Evolutionary conservation across 129 eudicot genomes (phyloP).

Genomic region (Cynara cardunculus): DNA sequence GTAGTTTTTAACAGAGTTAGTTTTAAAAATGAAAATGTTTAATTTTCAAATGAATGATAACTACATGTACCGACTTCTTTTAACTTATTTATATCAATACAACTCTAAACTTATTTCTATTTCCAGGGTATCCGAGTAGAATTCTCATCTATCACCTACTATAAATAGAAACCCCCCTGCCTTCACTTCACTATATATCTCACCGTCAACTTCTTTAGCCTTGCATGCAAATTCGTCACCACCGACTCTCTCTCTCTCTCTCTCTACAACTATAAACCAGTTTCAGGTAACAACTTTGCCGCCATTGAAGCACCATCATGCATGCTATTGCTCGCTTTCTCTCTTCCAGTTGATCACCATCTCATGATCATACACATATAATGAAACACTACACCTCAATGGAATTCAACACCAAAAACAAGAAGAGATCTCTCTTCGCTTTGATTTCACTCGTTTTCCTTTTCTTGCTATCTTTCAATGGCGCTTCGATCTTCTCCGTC

Average conservation of each 20-base stretch:
- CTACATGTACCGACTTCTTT: no score
- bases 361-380: neutral
- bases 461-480: constrained; percentile 46
- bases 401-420: constrained; percentile 1
- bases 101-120: no score
- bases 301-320: neutral
- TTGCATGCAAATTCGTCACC: constrained; percentile 18
- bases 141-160: neutral
- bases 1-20: no score
- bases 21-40: no score
- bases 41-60: no score
- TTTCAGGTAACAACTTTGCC: neutral
- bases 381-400: neutral
- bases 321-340: neutral
- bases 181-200: constrained; percentile 1
- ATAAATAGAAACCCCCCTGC: neutral
- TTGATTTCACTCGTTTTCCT: constrained; percentile 39
- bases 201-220: neutral
- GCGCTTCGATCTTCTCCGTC: constrained; percentile 43
- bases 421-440: constrained; percentile 37
- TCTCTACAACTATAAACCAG: constrained; percentile 10
- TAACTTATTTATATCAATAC: no score
- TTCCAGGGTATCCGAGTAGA: neutral
- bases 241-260: constrained; percentile 18
- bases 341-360: neutral